Base-by-base conservation (phyloP, 139 green algal species). In the Coccomyxa sp. region DNA sequence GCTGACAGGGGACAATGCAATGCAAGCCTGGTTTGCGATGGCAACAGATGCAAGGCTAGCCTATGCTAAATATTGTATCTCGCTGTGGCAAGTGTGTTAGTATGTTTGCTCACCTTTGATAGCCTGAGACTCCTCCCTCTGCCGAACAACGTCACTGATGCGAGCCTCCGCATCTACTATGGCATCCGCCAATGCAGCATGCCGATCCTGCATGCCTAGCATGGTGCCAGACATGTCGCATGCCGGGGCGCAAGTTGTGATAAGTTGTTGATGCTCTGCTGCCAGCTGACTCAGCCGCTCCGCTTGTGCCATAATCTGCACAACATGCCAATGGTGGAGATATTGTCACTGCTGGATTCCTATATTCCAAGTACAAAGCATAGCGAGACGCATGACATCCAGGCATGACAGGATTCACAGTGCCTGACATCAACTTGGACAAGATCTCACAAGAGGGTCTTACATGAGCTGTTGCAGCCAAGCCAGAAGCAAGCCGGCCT, bases 391-490 rank as follows among this genome's bases (percentile, higher is more conserved):
- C 50, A 31, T 22, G 18, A 64, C 1, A 2, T 7, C 5, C 50
- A 31, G 50, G 22, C 50, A 64, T 18, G 50, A 64, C 50, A 64
- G 18, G 27, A 22, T 7, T 12, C 27, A 22, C 50, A 64, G 14
- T 58, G 44, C 44, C 14, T 64, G 22, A 22, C 22, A 22, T 6
- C 18, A 18, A 64, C 22, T 3, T 64, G 5, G 3, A 64, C 33
- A 12, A 74, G 29, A 54, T 33, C 33, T 12, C 8, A 33, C 8
- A 71, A 31, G 14, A 8, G 14, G 18, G 16, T 29, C 35, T 74
- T 8, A 79, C 79, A 75, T 84, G 74, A 75, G 75, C 75, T 27
- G 80, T 84, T 5, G 75, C 80, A 31, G 58, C 50, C 16, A 84
- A n/a, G 31, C 80, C 80, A 34, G 75, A 72, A 33, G 64, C 68